Base-by-base conservation (phyloP, 306 rosid species). In the Trifolium repens region DNA sequence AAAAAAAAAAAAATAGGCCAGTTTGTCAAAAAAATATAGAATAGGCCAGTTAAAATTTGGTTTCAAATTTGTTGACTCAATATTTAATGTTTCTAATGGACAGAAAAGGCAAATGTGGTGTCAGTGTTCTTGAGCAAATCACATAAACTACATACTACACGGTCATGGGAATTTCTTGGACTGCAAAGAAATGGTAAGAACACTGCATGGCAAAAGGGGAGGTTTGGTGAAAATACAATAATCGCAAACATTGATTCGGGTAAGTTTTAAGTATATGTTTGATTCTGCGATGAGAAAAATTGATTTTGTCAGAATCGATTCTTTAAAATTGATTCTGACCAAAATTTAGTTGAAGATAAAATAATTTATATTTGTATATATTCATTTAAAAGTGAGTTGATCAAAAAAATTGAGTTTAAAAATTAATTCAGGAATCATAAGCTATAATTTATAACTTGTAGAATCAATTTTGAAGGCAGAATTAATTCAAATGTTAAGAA, bases 111-210 rank as follows among this genome's bases (percentile, higher is more conserved):
- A 43, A 80, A 68, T 1, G 93, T 93, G 0, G 84, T 89, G 3
- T 91, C 97, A 1, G 88, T 93, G 22, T 91, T 91, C 77, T 69
- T 73, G 71, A 88, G 87, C 88, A 76, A 82, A 67, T 77, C 72
- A 75, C 77, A 86, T 52, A 75, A 82, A 50, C 71, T 88, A 61
- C 96, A 85, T 34, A 84, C 87, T n/a, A 93, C 98, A 9, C 88
- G 77, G 26, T 89, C 97, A 69, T 93, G 97, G 97, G 85, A 80
- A 32, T 93, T 93, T 83, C 82, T 84, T 16, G 87, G 84, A 80
- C 73, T 66, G 11, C 77, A 7, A 3, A 72, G 79, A 61, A 76
- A 76, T 72, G 84, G 60, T 16, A 24, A 15, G 54, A 79, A 67
- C 73, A 15, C 84, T 14, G 84, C 87, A 8, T 84, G 87, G 87